phyloP scores from a whole-genome alignment of 805 yeast species.

The Saccharomycopsis sp. region DNA sequence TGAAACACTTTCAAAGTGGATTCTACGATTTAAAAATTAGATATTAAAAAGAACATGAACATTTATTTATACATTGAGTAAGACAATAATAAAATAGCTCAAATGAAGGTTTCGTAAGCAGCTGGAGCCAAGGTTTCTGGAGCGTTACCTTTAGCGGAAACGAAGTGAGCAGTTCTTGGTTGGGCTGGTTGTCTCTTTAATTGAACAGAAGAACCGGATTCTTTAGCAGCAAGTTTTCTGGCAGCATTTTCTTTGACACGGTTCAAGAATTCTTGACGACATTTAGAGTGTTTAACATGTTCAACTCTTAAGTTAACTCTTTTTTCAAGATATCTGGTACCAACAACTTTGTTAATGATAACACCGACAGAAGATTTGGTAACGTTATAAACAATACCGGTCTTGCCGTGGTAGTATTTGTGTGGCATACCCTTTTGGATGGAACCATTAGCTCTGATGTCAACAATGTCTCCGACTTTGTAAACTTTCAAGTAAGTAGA shows the following conservation, averaged over 20 bases:
- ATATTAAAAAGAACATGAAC: no score
- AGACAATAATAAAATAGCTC: conserved; percentile 26
- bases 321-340: conserved; percentile 98
- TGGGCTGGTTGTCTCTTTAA: conserved; percentile 98
- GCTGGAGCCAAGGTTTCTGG: conserved; percentile 99
- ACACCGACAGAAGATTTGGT: conserved; percentile 99
- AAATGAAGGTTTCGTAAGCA: conserved; percentile 99
- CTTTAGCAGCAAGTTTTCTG: conserved; percentile 88
- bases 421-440: conserved; percentile 99
- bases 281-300: conserved; percentile 99
- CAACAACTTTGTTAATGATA: conserved; percentile 95
- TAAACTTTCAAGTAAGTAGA: conserved; percentile 95
- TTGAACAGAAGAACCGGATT: conserved; percentile 78
- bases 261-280: conserved; percentile 98
- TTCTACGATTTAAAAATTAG: no score
- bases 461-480: conserved; percentile 99
- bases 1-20: no score
- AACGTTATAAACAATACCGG: conserved; percentile 98
- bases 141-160: conserved; percentile 69
- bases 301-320: conserved; percentile 97
- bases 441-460: conserved; percentile 98
- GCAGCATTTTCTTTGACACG: conserved; percentile 97
- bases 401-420: conserved; percentile 99
- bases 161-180: conserved; percentile 90
- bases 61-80: no score